A percentile compares a stretch with the other conserved stretches of the same genome.
These are phyloP conservation scores for Mortierella sp. DNA, from an alignment of 371 early-diverging fungal species.

Conservation along the genomic window DNA sequence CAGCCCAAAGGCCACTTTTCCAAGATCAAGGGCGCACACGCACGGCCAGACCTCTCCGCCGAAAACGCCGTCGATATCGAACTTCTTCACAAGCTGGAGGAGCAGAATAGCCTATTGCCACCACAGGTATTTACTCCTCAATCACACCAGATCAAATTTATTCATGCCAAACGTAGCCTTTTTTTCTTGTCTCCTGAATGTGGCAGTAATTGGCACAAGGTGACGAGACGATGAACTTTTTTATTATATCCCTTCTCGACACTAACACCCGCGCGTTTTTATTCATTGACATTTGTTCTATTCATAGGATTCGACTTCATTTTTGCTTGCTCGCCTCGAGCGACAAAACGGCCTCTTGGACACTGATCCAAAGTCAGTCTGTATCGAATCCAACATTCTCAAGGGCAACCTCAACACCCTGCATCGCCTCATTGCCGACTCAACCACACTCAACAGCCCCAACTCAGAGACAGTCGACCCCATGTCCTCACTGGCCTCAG, in stretches of 20 bases:
- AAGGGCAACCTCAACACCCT: conserved; percentile 68
- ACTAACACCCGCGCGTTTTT: neutral
- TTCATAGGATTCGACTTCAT: conserved; percentile 68
- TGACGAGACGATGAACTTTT: neutral
- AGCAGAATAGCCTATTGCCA: conserved; percentile 50
- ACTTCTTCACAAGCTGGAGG: conserved; percentile 53
- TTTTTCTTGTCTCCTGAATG: neutral
- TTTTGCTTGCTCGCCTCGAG: conserved; percentile 69
- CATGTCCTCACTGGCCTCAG: conserved; percentile 27
- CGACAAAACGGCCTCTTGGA: conserved; percentile 71
- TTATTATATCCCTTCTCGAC: neutral
- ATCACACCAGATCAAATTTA: neutral
- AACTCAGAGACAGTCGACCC: conserved; percentile 43
- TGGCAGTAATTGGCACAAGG: neutral
- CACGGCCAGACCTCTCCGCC: conserved; percentile 26
- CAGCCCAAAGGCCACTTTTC: conserved; percentile 55
- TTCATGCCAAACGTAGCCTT: neutral
- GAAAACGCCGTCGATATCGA: conserved; percentile 37
- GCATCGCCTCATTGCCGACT: conserved; percentile 64
- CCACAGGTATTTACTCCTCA: conserved; percentile 40
- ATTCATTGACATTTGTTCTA: conserved; percentile 4
- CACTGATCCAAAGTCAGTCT: conserved; percentile 72
- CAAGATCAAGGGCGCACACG: conserved; percentile 31
- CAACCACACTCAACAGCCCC: conserved; percentile 53
- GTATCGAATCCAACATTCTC: conserved; percentile 70